phyloP scores from a whole-genome alignment of 2,329 filamentous ascomycete species.

The Pseudofabraea citricarpa region DNA sequence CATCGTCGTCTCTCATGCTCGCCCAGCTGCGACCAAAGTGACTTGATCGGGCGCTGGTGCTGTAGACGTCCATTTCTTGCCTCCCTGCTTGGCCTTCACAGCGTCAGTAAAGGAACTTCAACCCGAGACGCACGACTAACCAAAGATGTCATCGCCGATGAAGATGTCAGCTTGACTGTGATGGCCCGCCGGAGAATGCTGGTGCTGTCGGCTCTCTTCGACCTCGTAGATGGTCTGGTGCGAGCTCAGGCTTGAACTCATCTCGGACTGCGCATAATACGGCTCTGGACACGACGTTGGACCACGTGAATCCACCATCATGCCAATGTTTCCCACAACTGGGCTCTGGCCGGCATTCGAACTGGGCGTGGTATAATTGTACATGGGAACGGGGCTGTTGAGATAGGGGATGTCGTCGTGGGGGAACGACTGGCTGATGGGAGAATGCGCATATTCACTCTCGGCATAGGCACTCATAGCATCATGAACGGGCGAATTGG shows the following conservation, averaged over 20 bases:
- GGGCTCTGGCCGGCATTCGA: constrained; percentile 53
- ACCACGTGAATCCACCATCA: constrained; percentile 50
- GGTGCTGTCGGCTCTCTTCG: constrained; percentile 23
- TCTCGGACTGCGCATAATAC: constrained; percentile 56
- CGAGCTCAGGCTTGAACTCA: constrained; percentile 54
- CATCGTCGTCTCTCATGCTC: constrained; percentile 27
- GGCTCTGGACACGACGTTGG: constrained; percentile 58
- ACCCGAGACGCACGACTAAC: constrained; percentile 25
- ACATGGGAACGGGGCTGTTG: constrained; percentile 51
- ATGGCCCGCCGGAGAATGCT: constrained; percentile 17
- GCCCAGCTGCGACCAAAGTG: constrained; percentile 24
- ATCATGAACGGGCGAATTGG: constrained; percentile 32
- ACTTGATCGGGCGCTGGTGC: constrained; percentile 25
- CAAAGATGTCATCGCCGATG: constrained; percentile 21
- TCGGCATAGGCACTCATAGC: constrained; percentile 48
- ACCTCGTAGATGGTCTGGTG: constrained; percentile 53
- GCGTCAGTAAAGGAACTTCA: no score
- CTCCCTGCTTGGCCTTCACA: constrained; percentile 12
- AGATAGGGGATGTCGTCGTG: constrained; percentile 53
- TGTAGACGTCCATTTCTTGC: constrained; percentile 24
- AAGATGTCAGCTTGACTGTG: constrained; percentile 2
- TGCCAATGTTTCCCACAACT: constrained; percentile 33
- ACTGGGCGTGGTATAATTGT: constrained; percentile 48
- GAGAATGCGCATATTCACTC: constrained; percentile 51
- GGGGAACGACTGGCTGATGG: constrained; percentile 48